Percentiles rank a stretch among this genome's conserved stretches.
phyloP scores from a whole-genome alignment of 768 basidiomycete species.

The Pleurotus eryngii region DNA sequence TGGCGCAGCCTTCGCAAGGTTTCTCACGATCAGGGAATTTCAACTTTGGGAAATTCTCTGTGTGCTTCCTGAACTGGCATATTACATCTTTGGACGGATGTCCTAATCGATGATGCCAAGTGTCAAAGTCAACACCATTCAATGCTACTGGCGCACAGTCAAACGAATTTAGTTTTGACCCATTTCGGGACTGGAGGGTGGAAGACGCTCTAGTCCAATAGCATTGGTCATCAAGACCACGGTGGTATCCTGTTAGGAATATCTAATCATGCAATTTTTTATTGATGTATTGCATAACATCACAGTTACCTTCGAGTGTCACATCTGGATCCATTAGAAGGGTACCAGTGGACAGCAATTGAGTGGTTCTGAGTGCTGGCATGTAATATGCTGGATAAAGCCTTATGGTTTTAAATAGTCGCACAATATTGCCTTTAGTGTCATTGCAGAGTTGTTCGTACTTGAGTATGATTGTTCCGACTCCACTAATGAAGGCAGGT shows the following conservation, averaged over 20 bases:
- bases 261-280: not conserved
- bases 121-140: not conserved
- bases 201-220: not conserved
- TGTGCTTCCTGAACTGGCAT: not conserved
- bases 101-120: not conserved
- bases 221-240: not conserved
- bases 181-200: not conserved
- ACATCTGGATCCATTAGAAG: not conserved
- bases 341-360: not conserved
- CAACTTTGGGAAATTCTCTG: not conserved
- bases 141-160: not conserved
- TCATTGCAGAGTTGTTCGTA: not conserved
- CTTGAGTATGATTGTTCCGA: not conserved
- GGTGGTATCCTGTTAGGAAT: not conserved
- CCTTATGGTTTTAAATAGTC: not conserved
- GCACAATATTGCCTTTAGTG: not conserved
- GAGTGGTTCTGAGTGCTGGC: not conserved
- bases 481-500: not conserved
- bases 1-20: constrained; percentile 6
- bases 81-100: not conserved
- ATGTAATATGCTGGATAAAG: not conserved
- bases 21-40: not conserved
- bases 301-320: not conserved
- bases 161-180: not conserved
- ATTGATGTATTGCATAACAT: not conserved